Percentiles rank a stretch among this genome's conserved stretches.
Conservation (phyloP, 2,329 filamentous ascomycete genomes). For the Ophiocordyceps camponoti-rufipedis region DNA sequence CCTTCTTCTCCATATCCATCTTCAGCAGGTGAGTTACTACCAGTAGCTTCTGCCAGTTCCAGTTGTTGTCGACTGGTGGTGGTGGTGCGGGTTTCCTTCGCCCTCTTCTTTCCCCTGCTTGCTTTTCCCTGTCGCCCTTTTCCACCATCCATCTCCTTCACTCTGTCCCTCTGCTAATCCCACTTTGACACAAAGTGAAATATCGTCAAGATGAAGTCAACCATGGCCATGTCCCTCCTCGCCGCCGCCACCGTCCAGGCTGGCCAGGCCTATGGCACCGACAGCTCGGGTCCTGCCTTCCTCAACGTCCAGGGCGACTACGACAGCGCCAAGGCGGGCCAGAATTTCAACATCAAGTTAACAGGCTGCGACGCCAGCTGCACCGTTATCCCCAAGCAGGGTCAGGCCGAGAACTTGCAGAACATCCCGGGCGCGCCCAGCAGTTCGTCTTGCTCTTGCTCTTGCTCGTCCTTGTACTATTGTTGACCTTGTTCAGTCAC, state of each 20-base stretch:
- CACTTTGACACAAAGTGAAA: too few species aligned
- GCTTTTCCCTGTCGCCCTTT: too few species aligned
- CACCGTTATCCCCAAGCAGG: constrained; percentile 16
- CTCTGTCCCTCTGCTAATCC: too few species aligned
- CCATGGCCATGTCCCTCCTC: constrained; percentile 9
- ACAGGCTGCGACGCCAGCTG: constrained; percentile 14
- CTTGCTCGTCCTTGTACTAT: background rate
- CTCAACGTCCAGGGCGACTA: constrained; percentile 12
- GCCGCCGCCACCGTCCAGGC: too few species aligned
- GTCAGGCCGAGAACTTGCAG: constrained; percentile 10
- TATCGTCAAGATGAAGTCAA: constrained; percentile 16
- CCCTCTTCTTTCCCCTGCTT: too few species aligned
- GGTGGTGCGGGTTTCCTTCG: too few species aligned
- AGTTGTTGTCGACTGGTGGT: too few species aligned
- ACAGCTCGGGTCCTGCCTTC: constrained; percentile 11
- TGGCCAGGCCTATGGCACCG: constrained; percentile 8
- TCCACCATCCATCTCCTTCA: too few species aligned
- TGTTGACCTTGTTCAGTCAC: constrained; percentile 9
- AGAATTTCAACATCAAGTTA: constrained; percentile 15
- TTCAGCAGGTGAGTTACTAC: too few species aligned
- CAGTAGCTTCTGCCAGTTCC: too few species aligned
- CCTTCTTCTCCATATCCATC: too few species aligned
- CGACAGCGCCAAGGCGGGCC: constrained; percentile 11
- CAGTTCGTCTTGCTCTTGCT: background rate
- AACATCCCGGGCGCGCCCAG: constrained; percentile 1